phyloP scores from a whole-genome alignment of 352 stramenopile species.

The Phytophthora niederhauseri region DNA sequence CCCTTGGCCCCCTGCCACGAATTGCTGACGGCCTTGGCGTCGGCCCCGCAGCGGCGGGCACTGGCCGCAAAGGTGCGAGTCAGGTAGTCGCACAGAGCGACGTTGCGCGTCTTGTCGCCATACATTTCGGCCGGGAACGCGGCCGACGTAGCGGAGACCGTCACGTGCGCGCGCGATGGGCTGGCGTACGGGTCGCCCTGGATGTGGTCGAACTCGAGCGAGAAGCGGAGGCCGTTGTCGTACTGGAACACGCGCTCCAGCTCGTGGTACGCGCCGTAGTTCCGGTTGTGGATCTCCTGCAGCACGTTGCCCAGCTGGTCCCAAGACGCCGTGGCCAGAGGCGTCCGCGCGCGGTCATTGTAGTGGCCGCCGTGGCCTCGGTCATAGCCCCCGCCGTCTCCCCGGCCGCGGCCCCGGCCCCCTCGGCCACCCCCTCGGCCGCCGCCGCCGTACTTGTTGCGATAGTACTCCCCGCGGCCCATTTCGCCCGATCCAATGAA shows the following conservation, averaged over 20 bases:
- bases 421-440: slow-evolving; percentile 40
- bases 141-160: slow-evolving; percentile 69
- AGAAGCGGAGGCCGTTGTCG: slow-evolving; percentile 55
- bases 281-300: slow-evolving; percentile 66
- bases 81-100: slow-evolving; percentile 92
- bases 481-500: slow-evolving; percentile 40
- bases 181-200: slow-evolving; percentile 96
- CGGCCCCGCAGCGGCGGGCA: slow-evolving; percentile 54
- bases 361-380: slow-evolving; percentile 7
- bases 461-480: slow-evolving; percentile 89
- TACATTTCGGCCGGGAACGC: slow-evolving; percentile 86
- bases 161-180: slow-evolving; percentile 93
- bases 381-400: slow-evolving; percentile 24
- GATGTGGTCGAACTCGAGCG: slow-evolving; percentile 92
- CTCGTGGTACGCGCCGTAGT: slow-evolving; percentile 88
- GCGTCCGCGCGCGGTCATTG: slow-evolving; percentile 22
- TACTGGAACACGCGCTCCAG: slow-evolving; percentile 66
- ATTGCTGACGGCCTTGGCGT: slow-evolving; percentile 67
- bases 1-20: slow-evolving; percentile 92
- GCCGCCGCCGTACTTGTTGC: slow-evolving; percentile 87
- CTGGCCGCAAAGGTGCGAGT: slow-evolving; percentile 83
- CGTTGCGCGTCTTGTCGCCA: slow-evolving; percentile 74
- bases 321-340: slow-evolving; percentile 44
- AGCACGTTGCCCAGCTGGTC: slow-evolving; percentile 51
- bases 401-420: slow-evolving; percentile 30